A percentile compares a stretch with the other conserved stretches of the same genome.
Evolutionary conservation across 345 rosid genomes (phyloP).

Genomic region (Diplotaxis tenuifolia): DNA sequence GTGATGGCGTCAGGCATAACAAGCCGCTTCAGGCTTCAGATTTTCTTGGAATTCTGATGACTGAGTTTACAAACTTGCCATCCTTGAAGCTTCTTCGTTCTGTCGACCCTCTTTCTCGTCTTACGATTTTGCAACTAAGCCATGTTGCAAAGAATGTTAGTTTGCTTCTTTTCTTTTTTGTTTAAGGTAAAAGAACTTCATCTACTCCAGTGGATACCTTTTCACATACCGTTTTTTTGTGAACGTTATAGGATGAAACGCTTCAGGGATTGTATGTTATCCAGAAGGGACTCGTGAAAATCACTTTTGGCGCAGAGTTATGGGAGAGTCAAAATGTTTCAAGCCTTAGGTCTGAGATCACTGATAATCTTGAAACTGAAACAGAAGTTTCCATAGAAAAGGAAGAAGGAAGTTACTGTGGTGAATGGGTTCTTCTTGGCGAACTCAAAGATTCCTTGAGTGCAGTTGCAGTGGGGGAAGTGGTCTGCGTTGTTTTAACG

Average conservation of each 20-base stretch:
- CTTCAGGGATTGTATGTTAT: conserved; percentile 67
- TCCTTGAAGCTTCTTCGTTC: conserved; percentile 93
- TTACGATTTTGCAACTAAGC: conserved; percentile 94
- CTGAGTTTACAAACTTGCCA: conserved; percentile 84
- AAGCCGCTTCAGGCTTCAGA: conserved; percentile 99
- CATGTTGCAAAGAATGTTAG: conserved; percentile 65
- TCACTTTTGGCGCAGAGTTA: conserved; percentile 58
- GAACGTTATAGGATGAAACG: conserved; percentile 59
- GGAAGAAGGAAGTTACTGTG: conserved; percentile 85
- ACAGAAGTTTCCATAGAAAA: conserved; percentile 61
- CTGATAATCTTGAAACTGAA: conserved; percentile 32
- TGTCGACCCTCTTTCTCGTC: conserved; percentile 85
- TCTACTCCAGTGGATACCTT: conserved; percentile 6
- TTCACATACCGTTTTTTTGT: conserved; percentile 22
- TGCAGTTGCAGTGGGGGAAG: conserved; percentile 84
- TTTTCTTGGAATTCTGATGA: conserved; percentile 92
- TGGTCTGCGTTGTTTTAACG: conserved; percentile 70
- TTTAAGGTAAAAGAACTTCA: conserved; percentile 12
- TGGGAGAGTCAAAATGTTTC: conserved; percentile 53
- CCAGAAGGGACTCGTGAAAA: conserved; percentile 81
- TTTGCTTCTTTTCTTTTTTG: conserved; percentile 3
- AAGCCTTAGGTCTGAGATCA: conserved; percentile 59
- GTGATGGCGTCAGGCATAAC: conserved; percentile 80
- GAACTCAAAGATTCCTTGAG: conserved; percentile 66
- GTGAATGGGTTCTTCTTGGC: conserved; percentile 95